Conservation (phyloP, 352 stramenopile species). For the Blastocystis sp. region DNA sequence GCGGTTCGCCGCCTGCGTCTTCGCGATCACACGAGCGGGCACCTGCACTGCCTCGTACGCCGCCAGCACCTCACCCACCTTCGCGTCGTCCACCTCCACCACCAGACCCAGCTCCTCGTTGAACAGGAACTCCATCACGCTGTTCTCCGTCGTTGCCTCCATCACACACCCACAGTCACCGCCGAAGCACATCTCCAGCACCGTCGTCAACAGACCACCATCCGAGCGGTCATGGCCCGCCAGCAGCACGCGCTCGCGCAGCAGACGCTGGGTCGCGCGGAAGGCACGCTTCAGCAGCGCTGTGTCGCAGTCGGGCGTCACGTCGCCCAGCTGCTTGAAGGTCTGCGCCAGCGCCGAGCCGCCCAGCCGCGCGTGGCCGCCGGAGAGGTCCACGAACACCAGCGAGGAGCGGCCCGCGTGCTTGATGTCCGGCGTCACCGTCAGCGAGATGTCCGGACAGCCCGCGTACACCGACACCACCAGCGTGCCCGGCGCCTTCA, state of each 20-base stretch:
- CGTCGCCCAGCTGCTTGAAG: constrained; percentile 78
- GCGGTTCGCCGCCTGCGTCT: constrained; percentile 79
- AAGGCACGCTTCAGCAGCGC: constrained; percentile 82
- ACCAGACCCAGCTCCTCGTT: constrained; percentile 94
- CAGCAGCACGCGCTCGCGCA: constrained; percentile 85
- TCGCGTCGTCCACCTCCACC: constrained; percentile 84
- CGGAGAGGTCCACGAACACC: constrained; percentile 90
- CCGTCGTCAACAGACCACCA: constrained; percentile 89
- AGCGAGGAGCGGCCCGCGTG: constrained; percentile 79
- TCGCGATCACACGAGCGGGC: constrained; percentile 84
- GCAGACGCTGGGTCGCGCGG: constrained; percentile 74
- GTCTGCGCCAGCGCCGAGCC: constrained; percentile 91
- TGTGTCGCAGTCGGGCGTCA: constrained; percentile 86
- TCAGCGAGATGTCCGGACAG: constrained; percentile 92
- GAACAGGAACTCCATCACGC: constrained; percentile 82
- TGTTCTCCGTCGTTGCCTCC: constrained; percentile 75
- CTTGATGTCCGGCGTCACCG: constrained; percentile 96
- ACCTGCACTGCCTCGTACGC: constrained; percentile 83
- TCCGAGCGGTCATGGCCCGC: constrained; percentile 96
- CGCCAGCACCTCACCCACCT: constrained; percentile 79
- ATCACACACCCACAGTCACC: constrained; percentile 93
- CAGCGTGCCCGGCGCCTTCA: constrained; percentile 94
- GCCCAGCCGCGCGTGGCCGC: constrained; percentile 85
- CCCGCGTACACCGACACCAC: constrained; percentile 95
- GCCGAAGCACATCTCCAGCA: constrained; percentile 98